phyloP scores from a whole-genome alignment of 192 early-diverging fungal genomes.

The Entomortierella parvispora region DNA sequence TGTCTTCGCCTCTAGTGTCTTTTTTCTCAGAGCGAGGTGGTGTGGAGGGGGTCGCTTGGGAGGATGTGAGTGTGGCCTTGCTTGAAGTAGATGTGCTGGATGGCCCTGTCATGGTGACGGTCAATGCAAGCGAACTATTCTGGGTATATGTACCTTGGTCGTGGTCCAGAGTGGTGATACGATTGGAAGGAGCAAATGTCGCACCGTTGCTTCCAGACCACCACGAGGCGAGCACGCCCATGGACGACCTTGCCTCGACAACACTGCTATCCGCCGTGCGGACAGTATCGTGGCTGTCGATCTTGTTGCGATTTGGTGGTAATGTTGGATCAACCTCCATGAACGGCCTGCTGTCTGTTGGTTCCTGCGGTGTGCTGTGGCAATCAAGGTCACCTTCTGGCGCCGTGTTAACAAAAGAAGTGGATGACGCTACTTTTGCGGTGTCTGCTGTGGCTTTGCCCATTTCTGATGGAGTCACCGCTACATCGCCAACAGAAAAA shows the following conservation, averaged over 20 bases:
- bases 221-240: constrained; percentile 23
- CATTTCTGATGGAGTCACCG: no score
- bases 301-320: neutral
- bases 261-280: neutral
- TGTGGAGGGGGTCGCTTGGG: neutral
- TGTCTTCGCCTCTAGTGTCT: neutral
- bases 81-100: neutral
- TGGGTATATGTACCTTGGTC: constrained; percentile 13
- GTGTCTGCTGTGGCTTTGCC: no score
- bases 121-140: neutral
- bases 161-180: neutral
- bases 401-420: no score
- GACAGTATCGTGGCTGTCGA: neutral
- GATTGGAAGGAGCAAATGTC: constrained; percentile 11
- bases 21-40: neutral
- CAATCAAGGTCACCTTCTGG: no score
- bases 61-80: neutral
- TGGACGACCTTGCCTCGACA: constrained; percentile 1
- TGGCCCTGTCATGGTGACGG: neutral
- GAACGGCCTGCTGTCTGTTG: neutral
- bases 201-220: constrained; percentile 24
- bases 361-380: neutral
- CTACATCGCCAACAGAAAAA: no score
- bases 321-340: neutral
- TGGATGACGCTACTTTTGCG: no score